phyloP scores from a whole-genome alignment of 2,329 filamentous ascomycete species.

The Diplodia mutila region DNA sequence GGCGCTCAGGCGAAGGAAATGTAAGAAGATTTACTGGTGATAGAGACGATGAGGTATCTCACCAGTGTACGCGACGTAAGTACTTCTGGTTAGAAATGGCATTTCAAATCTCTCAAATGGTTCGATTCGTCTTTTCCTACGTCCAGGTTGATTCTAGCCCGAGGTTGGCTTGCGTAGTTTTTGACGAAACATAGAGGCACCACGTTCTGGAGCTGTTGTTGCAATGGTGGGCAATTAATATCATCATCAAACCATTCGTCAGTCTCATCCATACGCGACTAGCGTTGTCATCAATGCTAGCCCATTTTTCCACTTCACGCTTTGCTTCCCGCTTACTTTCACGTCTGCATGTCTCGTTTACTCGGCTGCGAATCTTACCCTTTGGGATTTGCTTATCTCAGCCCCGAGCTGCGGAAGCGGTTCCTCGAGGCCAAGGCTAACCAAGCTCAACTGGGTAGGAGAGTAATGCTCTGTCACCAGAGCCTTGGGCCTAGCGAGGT shows the following conservation, averaged over 20 bases:
- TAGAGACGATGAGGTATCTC: not conserved
- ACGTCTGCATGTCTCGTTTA: not conserved
- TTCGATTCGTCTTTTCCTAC: not conserved
- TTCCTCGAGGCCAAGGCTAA: not conserved
- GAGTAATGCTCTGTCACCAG: not conserved
- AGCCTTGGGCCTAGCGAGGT: not conserved
- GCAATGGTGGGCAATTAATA: not conserved
- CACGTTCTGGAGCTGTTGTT: not conserved
- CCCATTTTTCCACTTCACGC: not conserved
- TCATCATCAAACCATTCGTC: not conserved
- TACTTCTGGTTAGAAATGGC: not conserved
- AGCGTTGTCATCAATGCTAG: not conserved
- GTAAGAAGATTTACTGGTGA: not conserved
- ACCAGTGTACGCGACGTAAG: not conserved
- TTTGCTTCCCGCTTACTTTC: not conserved
- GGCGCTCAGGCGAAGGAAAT: not conserved
- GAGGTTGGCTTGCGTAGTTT: not conserved
- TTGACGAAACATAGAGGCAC: not conserved
- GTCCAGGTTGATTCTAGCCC: too few species aligned
- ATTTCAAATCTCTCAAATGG: not conserved
- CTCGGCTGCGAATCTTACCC: not conserved
- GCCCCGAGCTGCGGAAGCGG: not conserved
- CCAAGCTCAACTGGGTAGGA: not conserved
- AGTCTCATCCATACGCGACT: not conserved
- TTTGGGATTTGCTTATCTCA: not conserved